Evolutionary conservation across 768 basidiomycete genomes (phyloP), one percentile per base, ranked within the genome.

Genomic region (Naganishia kalamii): DNA sequence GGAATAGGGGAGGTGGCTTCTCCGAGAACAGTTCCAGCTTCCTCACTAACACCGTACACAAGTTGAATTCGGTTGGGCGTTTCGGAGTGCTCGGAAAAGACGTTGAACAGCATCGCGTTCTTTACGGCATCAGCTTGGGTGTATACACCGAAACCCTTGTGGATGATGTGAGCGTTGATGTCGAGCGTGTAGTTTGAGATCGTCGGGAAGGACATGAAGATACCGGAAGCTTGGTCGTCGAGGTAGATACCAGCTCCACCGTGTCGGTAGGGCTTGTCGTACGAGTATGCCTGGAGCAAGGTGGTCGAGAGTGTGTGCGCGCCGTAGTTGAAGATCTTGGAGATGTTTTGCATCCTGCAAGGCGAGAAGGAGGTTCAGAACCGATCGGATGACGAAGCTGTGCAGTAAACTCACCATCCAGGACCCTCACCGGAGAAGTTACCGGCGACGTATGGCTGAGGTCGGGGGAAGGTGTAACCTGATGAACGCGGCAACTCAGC

Each of bases 261-360:
- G 19, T 50, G 49, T 19, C 49, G 4, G 29, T 30, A 50, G 15
- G 49, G 49, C 49, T 50, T 50, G 29, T 50, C 49, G 49, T 50
- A 50, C 3, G 30, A 17, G 27, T 50, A 27, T 21, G 49, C 49
- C 19, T 50, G 49, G 1, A 50, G 49, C 49, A 50, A 27, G 4
- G 49, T 50, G n/a, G 49, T 50, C 5, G 27, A 30, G 4, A 50
- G 49, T 1, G 49, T 50, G 30, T 50, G 49, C 6, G 49, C 25
- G 30, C 49, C 49, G 49, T 30, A 50, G 27, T 50, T 50, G 49
- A 50, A 50, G 27, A 50, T 50, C 49, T 50, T 50, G 25, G 49
- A 50, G 7, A 50, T 50, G 49, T 50, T 50, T 30, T 50, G 49
- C 49, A 50, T 50, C 49, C 49, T 50, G 17, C 29, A 6, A 17